phyloP scores from a whole-genome alignment of 805 yeast species.

The Candida arabinofermentans region DNA sequence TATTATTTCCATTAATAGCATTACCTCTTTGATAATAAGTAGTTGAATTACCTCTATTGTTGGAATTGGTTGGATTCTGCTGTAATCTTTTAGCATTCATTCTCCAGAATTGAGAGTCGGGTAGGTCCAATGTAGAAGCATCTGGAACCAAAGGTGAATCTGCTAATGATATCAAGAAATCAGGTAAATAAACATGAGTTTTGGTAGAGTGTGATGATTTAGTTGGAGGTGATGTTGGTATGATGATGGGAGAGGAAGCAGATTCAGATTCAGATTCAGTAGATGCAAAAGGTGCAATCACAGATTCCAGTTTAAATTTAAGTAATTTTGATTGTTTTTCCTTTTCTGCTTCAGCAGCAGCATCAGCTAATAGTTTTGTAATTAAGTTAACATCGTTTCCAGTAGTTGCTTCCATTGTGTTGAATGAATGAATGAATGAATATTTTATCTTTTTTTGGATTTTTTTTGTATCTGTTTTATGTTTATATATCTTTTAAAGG shows the following conservation, averaged over 20 bases:
- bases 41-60: constrained; percentile 3
- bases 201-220: constrained; percentile 4
- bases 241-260: background rate
- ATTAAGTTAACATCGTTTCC: constrained; percentile 21
- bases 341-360: constrained; percentile 31
- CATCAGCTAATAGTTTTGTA: constrained; percentile 29
- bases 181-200: constrained; percentile 21
- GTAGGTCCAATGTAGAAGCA: constrained; percentile 35
- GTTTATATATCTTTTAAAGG: too few relatives aligned
- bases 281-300: background rate
- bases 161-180: constrained; percentile 31
- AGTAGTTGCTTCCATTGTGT: background rate
- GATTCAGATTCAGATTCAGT: background rate
- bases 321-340: constrained; percentile 10
- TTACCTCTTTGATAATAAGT: background rate
- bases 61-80: background rate
- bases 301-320: background rate
- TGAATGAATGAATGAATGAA: background rate
- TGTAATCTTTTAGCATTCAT: constrained; percentile 20
- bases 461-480: too few relatives aligned
- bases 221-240: background rate
- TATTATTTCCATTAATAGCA: constrained; percentile 12
- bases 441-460: too few relatives aligned
- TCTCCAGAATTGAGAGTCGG: constrained; percentile 49
- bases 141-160: constrained; percentile 34